Evolutionary conservation across 768 basidiomycete species (phyloP), one percentile per base, ranked within the genome.

Genomic region (Cantharellus anzutake): DNA sequence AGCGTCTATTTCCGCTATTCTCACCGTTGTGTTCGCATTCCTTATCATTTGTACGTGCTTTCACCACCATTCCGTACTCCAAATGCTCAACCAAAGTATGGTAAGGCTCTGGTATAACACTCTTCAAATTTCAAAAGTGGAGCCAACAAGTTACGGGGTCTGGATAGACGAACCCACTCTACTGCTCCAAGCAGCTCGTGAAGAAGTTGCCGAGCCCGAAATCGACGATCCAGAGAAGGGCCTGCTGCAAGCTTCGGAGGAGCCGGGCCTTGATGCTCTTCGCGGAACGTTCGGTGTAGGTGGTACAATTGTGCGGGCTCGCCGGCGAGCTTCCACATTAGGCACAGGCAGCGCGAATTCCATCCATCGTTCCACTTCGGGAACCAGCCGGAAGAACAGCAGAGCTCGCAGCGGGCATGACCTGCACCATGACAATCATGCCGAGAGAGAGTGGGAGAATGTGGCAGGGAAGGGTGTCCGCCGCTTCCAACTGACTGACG

Each of bases 91-190:
- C 35, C 11, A 37, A 11, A 34, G 65, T 66, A 14, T 29, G 20
- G 20, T 53, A 66, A 61, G 71, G 72, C 67, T 72, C 89, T 29
- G 94, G 94, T 20, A 96, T 98, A 69, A 86, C 86, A 38, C 82
- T 99, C 81, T 99, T 4, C 96, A 99, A 71, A 84, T 94, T 79
- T 89, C 85, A 68, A 89, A 89, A 72, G 80, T 98, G 64, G 94
- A 99, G 67, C 94, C 96, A 5, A 75, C n/a, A 71, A 81, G 58
- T 76, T 97, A 66, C 62, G 74, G 60, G 68, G 80, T 55, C 84
- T 99, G 66, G 96, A 98, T 68, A 78, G 94, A 16, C 78, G 86
- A 40, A 86, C 88, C n/a, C 1, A 97, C 96, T 0, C 78, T 97
- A 55, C 80, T 99, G 29, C 78, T 99, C 40, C 82, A 88, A 70